Percentiles rank a stretch among this genome's conserved stretches.
phyloP scores from a whole-genome alignment of 148 eudicot genomes.

The Chenopodium album region DNA sequence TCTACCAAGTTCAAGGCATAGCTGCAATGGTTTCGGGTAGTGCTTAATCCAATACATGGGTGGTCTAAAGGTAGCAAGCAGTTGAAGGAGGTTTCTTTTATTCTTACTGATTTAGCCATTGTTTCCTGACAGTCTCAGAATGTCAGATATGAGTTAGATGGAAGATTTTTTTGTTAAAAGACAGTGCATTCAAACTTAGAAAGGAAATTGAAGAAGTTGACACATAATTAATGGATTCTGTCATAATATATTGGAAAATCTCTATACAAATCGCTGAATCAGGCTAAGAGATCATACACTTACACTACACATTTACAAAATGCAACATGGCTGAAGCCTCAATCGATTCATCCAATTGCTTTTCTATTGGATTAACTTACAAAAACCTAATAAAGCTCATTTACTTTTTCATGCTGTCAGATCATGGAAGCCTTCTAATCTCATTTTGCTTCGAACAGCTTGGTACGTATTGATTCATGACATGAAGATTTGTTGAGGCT shows the following conservation, averaged over 20 bases:
- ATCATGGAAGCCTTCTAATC: background rate
- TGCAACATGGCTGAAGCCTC: background rate
- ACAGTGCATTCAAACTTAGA: background rate
- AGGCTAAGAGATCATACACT: background rate
- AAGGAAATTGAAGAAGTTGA: background rate
- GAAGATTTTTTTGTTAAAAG: background rate
- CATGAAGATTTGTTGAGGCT: slow-evolving; percentile 59
- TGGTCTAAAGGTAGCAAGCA: too few relatives aligned
- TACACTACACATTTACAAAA: slow-evolving; percentile 21
- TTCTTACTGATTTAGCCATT: too few relatives aligned
- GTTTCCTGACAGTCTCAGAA: too few relatives aligned
- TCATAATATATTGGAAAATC: slow-evolving; percentile 14
- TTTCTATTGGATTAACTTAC: background rate
- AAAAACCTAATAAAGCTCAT: background rate
- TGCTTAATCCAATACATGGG: too few relatives aligned
- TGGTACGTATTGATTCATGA: slow-evolving; percentile 53
- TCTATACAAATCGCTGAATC: slow-evolving; percentile 17
- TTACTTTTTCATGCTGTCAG: background rate
- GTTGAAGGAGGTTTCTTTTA: too few relatives aligned
- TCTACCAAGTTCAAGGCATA: too few relatives aligned
- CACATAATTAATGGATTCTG: background rate
- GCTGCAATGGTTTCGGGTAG: too few relatives aligned
- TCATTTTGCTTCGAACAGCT: slow-evolving; percentile 58
- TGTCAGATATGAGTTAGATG: too few relatives aligned
- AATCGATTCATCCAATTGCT: background rate